phyloP scores from a whole-genome alignment of 371 early-diverging fungal species.

The Lichtheimia corymbifera region DNA sequence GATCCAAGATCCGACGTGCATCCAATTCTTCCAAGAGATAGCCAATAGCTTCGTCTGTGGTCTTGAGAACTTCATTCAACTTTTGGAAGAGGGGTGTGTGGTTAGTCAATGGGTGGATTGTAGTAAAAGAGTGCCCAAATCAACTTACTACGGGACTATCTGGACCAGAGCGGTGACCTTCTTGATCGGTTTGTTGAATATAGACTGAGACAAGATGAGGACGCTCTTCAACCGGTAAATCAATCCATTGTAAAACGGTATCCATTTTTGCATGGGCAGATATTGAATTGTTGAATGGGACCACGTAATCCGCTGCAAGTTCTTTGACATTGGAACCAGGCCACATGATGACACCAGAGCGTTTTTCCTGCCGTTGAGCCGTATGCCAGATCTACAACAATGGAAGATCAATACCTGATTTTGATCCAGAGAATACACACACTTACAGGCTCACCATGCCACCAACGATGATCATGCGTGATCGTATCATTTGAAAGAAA shows the following conservation, averaged over 20 bases:
- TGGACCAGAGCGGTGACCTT: slow-evolving; percentile 81
- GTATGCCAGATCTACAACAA: slow-evolving; percentile 78
- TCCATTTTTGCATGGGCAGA: slow-evolving; percentile 59
- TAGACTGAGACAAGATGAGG: slow-evolving; percentile 81
- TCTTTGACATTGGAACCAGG: slow-evolving; percentile 79
- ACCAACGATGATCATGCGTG: slow-evolving; percentile 70
- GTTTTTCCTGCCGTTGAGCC: slow-evolving; percentile 62
- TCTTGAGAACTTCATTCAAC: slow-evolving; percentile 59
- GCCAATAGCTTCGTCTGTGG: slow-evolving; percentile 71
- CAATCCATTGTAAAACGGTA: slow-evolving; percentile 72
- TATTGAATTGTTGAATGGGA: slow-evolving; percentile 51
- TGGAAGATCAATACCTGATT: not conserved
- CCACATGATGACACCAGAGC: slow-evolving; percentile 82
- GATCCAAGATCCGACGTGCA: slow-evolving; percentile 55
- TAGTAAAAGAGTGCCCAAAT: too few species aligned
- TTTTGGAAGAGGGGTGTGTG: not conserved
- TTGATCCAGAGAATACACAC: too few species aligned
- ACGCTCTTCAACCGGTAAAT: slow-evolving; percentile 59
- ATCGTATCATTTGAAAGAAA: slow-evolving; percentile 61
- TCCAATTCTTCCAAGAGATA: slow-evolving; percentile 57
- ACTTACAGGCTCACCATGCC: slow-evolving; percentile 82
- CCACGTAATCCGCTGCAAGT: slow-evolving; percentile 63
- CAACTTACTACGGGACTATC: slow-evolving; percentile 34
- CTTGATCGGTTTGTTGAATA: slow-evolving; percentile 77
- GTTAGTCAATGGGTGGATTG: too few species aligned